These are phyloP conservation scores for Malania oleifera DNA, from an alignment of 164 flowering plant genomes.

Conservation along the genomic window DNA sequence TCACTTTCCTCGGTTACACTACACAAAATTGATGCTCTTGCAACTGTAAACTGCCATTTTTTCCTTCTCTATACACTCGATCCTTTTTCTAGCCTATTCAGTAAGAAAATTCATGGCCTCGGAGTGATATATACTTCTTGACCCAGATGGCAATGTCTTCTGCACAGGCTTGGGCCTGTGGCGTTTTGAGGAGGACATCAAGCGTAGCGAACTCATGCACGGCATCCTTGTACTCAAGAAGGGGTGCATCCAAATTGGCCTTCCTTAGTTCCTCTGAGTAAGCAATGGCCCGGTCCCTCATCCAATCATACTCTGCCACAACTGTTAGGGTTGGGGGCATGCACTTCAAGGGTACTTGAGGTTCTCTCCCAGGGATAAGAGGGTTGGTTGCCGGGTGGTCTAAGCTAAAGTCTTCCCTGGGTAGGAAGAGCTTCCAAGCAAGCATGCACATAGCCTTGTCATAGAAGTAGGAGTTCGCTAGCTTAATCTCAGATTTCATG, in stretches of 20 bases:
- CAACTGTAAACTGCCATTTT: background rate
- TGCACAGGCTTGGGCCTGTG: slow-evolving; percentile 54
- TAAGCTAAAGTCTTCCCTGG: slow-evolving; percentile 40
- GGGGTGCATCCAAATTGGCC: slow-evolving; percentile 55
- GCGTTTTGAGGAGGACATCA: slow-evolving; percentile 46
- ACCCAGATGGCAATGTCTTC: slow-evolving; percentile 62
- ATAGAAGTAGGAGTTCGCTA: slow-evolving; percentile 51
- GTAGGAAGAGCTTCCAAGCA: slow-evolving; percentile 58
- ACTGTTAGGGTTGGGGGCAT: slow-evolving; percentile 61
- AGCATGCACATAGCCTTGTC: slow-evolving; percentile 48
- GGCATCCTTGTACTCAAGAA: slow-evolving; percentile 53
- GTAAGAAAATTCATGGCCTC: slow-evolving; percentile 57
- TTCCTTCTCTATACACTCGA: too few relatives aligned
- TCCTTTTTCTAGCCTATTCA: too few relatives aligned
- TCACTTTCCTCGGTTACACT: background rate
- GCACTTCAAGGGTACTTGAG: slow-evolving; percentile 35
- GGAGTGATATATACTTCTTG: slow-evolving; percentile 50
- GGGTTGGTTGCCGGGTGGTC: slow-evolving; percentile 64
- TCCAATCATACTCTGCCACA: slow-evolving; percentile 60
- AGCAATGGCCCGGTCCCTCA: slow-evolving; percentile 60
- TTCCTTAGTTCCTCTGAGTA: slow-evolving; percentile 55
- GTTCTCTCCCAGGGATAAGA: slow-evolving; percentile 32
- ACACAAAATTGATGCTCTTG: background rate
- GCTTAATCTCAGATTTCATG: slow-evolving; percentile 47
- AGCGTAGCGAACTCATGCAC: slow-evolving; percentile 60